Conservation (phyloP, 2,329 filamentous ascomycete genomes). For the Chaetomium sp. region DNA sequence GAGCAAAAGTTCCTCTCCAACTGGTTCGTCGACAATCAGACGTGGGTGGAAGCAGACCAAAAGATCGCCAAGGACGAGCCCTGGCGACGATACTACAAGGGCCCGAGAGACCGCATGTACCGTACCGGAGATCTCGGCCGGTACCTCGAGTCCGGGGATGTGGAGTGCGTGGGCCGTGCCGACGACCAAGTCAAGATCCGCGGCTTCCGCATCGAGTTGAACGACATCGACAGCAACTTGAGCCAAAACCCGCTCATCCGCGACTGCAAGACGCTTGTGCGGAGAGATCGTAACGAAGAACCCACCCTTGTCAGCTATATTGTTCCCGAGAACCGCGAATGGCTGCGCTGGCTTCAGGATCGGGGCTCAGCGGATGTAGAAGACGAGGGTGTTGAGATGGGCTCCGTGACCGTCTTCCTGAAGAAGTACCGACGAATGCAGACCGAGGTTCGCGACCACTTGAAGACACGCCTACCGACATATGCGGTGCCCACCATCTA, state of each 20-base stretch:
- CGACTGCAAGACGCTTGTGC: conserved; percentile 79
- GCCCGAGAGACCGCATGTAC: conserved; percentile 80
- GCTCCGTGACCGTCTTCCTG: conserved; percentile 35
- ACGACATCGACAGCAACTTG: conserved; percentile 83
- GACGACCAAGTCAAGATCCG: conserved; percentile 94
- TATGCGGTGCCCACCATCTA: conserved; percentile 73
- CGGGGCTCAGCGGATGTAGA: conserved; percentile 48
- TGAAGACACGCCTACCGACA: conserved; percentile 64
- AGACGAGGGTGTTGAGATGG: conserved; percentile 45
- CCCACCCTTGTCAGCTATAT: conserved; percentile 83
- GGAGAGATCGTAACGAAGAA: conserved; percentile 79
- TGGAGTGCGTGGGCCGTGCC: conserved; percentile 71
- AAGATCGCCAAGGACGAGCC: conserved; percentile 53
- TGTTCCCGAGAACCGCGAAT: conserved; percentile 72
- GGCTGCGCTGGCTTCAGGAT: conserved; percentile 60
- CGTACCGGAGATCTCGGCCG: conserved; percentile 79
- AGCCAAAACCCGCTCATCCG: conserved; percentile 67
- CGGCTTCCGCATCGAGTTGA: conserved; percentile 90
- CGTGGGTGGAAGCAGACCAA: conserved; percentile 61
- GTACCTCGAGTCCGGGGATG: conserved; percentile 62
- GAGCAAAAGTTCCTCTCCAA: conserved; percentile 72
- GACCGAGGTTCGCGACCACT: conserved; percentile 51
- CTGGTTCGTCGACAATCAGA: conserved; percentile 74
- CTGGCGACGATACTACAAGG: conserved; percentile 73
- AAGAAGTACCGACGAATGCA: conserved; percentile 43